Evolutionary conservation across 1,284 basidiomycete genomes (phyloP).

Genomic region (Moniliophthora roreri): DNA sequence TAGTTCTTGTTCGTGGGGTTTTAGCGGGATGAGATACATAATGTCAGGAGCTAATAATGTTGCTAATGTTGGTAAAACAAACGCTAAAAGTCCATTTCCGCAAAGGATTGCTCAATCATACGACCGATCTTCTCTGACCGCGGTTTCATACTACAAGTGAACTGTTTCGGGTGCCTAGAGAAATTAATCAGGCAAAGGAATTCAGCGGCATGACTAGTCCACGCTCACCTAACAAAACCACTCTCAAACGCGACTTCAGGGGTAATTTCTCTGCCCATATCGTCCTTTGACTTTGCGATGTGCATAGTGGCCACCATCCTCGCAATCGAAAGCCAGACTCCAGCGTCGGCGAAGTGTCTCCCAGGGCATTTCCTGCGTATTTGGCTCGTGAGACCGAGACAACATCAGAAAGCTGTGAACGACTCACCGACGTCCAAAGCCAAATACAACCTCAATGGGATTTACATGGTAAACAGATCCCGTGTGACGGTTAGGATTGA

Average conservation of each 20-base stretch:
- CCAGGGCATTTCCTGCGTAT: conserved; percentile 40
- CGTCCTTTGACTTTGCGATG: conserved; percentile 11
- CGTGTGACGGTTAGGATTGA: conserved; percentile 39
- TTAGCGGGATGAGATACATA: too few species aligned
- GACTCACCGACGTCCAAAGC: conserved; percentile 43
- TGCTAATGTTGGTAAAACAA: background rate
- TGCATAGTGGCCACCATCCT: conserved; percentile 9
- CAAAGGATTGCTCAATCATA: background rate
- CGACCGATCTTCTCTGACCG: background rate
- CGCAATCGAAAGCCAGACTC: conserved; percentile 10
- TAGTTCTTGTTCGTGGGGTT: too few species aligned
- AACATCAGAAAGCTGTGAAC: background rate
- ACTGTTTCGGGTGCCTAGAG: background rate
- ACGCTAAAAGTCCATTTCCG: background rate
- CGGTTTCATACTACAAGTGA: background rate
- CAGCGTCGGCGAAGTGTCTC: conserved; percentile 30
- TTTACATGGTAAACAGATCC: conserved; percentile 34
- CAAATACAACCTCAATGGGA: conserved; percentile 40
- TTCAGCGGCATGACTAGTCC: background rate
- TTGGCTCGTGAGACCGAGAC: conserved; percentile 3
- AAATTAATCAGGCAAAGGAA: too few species aligned
- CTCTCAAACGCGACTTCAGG: conserved; percentile 5
- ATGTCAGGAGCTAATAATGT: too few species aligned
- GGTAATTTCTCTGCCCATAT: conserved; percentile 9
- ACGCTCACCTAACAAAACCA: conserved; percentile 11